Percentiles rank a stretch among this genome's conserved stretches.
phyloP scores from a whole-genome alignment of 1,139 yeast genomes.

The Suhomyces chickasaworum region DNA sequence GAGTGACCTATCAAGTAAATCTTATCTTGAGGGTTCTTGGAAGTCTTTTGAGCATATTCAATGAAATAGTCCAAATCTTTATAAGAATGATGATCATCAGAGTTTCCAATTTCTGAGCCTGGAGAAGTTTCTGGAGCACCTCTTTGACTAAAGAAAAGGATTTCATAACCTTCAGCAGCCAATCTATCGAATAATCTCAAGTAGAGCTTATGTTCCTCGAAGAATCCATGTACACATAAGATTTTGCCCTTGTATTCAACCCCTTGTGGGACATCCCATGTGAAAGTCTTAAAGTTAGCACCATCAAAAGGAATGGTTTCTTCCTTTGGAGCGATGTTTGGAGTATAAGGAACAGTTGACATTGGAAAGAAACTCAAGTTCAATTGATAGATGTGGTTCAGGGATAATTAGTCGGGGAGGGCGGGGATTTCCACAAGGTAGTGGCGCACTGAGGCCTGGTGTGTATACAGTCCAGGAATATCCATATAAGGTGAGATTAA shows the following conservation, averaged over 20 bases:
- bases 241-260: constrained; percentile 54
- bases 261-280: constrained; percentile 42
- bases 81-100: constrained; percentile 65
- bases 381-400: no score
- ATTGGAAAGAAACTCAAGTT: neutral
- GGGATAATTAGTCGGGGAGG: no score
- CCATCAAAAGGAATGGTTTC: constrained; percentile 37
- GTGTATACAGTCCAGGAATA: no score
- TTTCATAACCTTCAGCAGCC: constrained; percentile 65
- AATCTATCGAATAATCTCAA: constrained; percentile 61
- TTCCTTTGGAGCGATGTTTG: constrained; percentile 34
- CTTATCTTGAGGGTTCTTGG: constrained; percentile 35
- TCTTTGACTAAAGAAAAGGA: constrained; percentile 80
- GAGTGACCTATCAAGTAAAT: constrained; percentile 78
- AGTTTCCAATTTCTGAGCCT: constrained; percentile 59
- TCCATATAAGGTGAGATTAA: no score
- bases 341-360: constrained; percentile 27
- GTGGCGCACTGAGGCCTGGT: no score
- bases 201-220: constrained; percentile 62
- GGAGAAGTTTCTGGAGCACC: constrained; percentile 83
- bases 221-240: constrained; percentile 78
- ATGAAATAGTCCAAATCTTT: constrained; percentile 72
- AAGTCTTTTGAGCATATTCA: constrained; percentile 32
- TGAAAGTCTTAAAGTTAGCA: constrained; percentile 42
- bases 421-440: no score